Evolutionary conservation across 2,329 filamentous ascomycete species (phyloP), one percentile per base, ranked within the genome.

Genomic region (Ascochyta rabiei): DNA sequence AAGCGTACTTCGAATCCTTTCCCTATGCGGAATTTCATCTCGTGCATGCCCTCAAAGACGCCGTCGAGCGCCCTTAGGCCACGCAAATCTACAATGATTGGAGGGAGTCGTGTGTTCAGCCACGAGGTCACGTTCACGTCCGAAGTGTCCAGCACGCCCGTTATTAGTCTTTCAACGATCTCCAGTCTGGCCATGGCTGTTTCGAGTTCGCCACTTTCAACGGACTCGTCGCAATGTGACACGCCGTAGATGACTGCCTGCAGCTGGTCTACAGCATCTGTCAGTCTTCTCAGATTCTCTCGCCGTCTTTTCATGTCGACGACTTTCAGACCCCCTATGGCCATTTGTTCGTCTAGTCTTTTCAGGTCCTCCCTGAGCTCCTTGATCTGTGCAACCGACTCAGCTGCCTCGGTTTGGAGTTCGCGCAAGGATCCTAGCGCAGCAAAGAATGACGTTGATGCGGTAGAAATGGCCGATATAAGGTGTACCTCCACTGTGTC

Each of bases 401-500:
- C 90, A 10, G 92, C 89, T 6, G 95, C 93, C 75, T 99, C 95
- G 0, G 89, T 89, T 72, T 99, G 93, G 10, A 99, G 80, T 71
- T 97, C 91, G 62, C 91, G 89, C 30, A 99, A 79, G 0, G 93
- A 96, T 0, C 95, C 93, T 0, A 99, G 80, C 0, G 95, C 95
- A 0, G 92, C 93, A 69, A 99, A 99, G 75, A 99, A 99, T 0
- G 93, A 96, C 0, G 91, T 92, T 0, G 95, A 98, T 1, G 95
- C 95, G 0, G 90, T 92, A 2, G 93, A 98, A 59, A 99, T 99
- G 0, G 93, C 96, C 28, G 91, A 91, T 65, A 99, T 97, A 7
- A 99, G 81, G 72, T 99, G 95, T 49, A 99, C 91, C 73, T 99
- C 95, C 19, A 99, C 92, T 0, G 95, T 99, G 73, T 99, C 95